A percentile compares a stretch with the other conserved stretches of the same genome.
Conservation (phyloP, 345 rosid species). For the Streptanthus diversifolius region DNA sequence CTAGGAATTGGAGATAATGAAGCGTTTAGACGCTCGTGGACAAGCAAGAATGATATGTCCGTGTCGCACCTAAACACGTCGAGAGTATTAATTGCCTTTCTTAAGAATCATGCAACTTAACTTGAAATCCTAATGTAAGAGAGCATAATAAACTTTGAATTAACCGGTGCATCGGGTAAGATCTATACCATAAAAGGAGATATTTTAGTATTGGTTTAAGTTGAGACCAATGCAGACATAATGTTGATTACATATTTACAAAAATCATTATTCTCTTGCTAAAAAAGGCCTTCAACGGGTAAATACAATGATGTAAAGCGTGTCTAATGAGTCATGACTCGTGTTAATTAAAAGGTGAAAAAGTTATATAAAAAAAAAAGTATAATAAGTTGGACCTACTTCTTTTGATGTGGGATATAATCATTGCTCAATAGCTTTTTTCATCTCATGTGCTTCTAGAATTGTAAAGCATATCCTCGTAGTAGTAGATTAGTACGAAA, state of each 20-base stretch:
- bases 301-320: slow-evolving; percentile 29
- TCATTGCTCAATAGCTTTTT: slow-evolving; percentile 14
- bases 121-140: background rate
- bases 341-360: slow-evolving; percentile 26
- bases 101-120: background rate
- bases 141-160: too few species aligned
- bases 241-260: too few species aligned
- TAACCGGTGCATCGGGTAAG: too few species aligned
- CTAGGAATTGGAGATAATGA: slow-evolving; percentile 5
- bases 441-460: slow-evolving; percentile 24
- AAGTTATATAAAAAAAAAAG: too few species aligned
- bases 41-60: background rate
- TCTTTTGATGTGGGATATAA: slow-evolving; percentile 19
- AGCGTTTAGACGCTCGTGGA: background rate
- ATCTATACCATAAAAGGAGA: too few species aligned
- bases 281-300: too few species aligned
- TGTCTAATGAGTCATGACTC: slow-evolving; percentile 23
- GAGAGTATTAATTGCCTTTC: background rate
- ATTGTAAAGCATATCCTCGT: background rate
- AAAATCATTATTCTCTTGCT: too few species aligned
- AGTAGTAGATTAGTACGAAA: background rate
- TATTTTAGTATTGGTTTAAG: too few species aligned
- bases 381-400: slow-evolving; percentile 19
- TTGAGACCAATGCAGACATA: too few species aligned
- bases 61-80: background rate